These are phyloP conservation scores for Sarocladiaceae sp. DNA, from an alignment of 2,329 filamentous ascomycete genomes.

Conservation along the genomic window DNA sequence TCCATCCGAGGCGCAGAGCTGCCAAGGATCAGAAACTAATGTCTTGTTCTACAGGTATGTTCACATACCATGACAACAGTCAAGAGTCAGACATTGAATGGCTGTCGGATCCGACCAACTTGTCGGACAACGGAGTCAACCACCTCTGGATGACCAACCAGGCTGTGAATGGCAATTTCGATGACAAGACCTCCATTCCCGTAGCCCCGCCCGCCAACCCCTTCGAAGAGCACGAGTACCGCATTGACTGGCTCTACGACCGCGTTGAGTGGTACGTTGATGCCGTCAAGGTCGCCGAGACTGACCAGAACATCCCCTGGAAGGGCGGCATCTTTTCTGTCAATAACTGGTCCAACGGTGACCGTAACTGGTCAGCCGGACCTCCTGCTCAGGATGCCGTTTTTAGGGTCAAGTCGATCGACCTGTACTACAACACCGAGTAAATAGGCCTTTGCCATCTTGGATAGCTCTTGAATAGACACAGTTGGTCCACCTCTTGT, in stretches of 20 bases:
- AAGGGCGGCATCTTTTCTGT: slow-evolving; percentile 22
- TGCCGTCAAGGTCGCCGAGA: slow-evolving; percentile 20
- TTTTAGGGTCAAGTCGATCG: slow-evolving; percentile 24
- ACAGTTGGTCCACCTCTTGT: too few species aligned
- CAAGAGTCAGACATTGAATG: slow-evolving; percentile 28
- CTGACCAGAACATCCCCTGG: slow-evolving; percentile 21
- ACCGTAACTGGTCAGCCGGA: slow-evolving; percentile 24
- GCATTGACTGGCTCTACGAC: slow-evolving; percentile 24
- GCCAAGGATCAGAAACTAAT: too few species aligned
- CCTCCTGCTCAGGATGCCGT: slow-evolving; percentile 21
- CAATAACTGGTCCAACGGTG: slow-evolving; percentile 28
- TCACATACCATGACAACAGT: slow-evolving; percentile 22
- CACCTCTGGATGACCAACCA: slow-evolving; percentile 27
- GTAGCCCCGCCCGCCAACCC: slow-evolving; percentile 12
- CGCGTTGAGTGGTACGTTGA: slow-evolving; percentile 22
- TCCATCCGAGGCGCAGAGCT: too few species aligned
- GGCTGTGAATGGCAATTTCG: slow-evolving; percentile 18
- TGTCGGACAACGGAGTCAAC: slow-evolving; percentile 21
- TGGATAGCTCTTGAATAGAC: too few species aligned
- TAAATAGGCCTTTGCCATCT: too few species aligned
- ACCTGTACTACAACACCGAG: slow-evolving; percentile 26
- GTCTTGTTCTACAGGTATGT: slow-evolving; percentile 25
- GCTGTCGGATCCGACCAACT: slow-evolving; percentile 23
- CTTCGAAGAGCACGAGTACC: slow-evolving; percentile 24
- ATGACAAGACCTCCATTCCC: slow-evolving; percentile 13